Evolutionary conservation across 2,329 filamentous ascomycete species (phyloP), one percentile per base, ranked within the genome.

Genomic region (Pyrenophora graminea): DNA sequence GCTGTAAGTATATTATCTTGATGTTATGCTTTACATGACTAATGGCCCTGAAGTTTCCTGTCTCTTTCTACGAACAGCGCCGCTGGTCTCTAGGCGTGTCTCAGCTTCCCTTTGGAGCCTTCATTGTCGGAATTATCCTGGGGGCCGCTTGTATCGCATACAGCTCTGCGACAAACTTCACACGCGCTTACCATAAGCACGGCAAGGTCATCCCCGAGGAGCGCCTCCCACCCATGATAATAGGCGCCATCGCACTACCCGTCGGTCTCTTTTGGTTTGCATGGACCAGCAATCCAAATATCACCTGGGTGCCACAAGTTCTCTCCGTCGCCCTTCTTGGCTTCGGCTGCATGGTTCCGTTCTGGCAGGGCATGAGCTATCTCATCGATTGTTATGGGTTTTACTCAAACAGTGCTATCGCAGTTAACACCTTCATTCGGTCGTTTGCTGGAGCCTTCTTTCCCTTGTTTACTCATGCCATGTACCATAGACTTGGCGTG

Each of bases 321-420:
- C 76, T 86, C 21, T 83, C 82, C 0, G 75, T 81, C 1, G 78
- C 78, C 1, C 83, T 85, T 36, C 79, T 85, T 38, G 90, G 90
- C 4, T 87, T 91, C 41, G 89, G 89, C 10, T 85, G 93, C 64
- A 86, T 84, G 67, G 74, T 92, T 74, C 87, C 87, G 21, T 91
- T 94, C 68, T 93, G 93, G 80, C 83, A 94, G 31, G 88, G 90
- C 59, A 80, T 94, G 57, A 91, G 91, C 76, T 93, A 92, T 70
- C 81, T 93, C 8, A 87, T 93, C 53, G 89, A 93, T 67, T 85
- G 71, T 43, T 80, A 80, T 55, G 74, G 75, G 7, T 70, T 69
- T 38, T 75, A 73, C 27, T 71, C 76, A 0, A 79, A 79, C 12
- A 76, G 73, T 33, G 78, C 78, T 0, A 70, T 80, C 23, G 77